Base-by-base conservation (phyloP, 192 early-diverging fungal genomes). In the Radiomyces spectabilis region DNA sequence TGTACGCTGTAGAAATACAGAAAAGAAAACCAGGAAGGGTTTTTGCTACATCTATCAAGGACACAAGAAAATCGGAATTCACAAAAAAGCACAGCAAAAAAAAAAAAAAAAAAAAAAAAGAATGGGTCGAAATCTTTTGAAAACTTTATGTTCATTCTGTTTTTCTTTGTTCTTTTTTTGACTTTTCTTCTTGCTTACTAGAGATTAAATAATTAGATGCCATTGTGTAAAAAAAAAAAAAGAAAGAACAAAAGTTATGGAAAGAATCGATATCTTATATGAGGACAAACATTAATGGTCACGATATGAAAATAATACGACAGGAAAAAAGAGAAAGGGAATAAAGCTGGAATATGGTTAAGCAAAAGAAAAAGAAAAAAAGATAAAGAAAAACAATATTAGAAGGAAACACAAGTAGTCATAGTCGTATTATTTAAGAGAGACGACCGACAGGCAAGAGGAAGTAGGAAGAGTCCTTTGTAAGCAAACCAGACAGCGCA, bases 401-500 rank as follows among this genome's bases (percentile, higher is more conserved):
- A n/a, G n/a, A n/a, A n/a, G n/a, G 9, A 31, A 33, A 10, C 49
- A 33, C 6, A 22, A 51, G 26, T 29, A 51, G 7, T 51, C 4
- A 9, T 51, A 22, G n/a, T 51, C 21, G 51, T 26, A 52, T 52
- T 40, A 2, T 40, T 63, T 63, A 63, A 31, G 37, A 37, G 38
- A 66, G 44, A 24, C 53, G 56, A 32, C 57, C 52, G 31, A 43
- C 41, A 38, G 82, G 84, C 27, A 86, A 64, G 9, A 46, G 65
- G 40, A 86, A 75, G 60, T 74, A 71, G 49, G 78, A 77, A 50
- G 68, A 77, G 22, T 75, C 55, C 4, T 59, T 58, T 27, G 68
- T 71, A 41, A 81, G 79, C 5, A 86, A 73, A 55, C 81, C 79
- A 13, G 79, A 74, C 0, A 81, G 75, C 18, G 85, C 79, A 57